Conservation (phyloP, 345 rosid species). For the Salix koriyanagi region DNA sequence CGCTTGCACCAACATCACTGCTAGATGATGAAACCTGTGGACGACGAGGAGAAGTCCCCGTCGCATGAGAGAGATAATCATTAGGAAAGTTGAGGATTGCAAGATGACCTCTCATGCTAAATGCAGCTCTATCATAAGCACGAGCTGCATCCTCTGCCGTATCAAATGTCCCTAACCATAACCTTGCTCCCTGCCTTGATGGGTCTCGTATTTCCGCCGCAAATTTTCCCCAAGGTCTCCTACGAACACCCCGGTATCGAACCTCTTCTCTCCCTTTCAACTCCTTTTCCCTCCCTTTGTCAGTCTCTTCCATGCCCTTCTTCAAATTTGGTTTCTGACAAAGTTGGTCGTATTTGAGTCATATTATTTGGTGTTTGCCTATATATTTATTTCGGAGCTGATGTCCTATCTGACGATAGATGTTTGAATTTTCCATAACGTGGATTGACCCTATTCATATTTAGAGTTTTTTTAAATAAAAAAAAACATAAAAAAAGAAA, state of each 20-base stretch:
- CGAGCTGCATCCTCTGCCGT: conserved; percentile 84
- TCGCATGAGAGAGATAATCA: conserved; percentile 47
- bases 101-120: conserved; percentile 63
- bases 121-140: conserved; percentile 83
- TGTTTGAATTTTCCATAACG: background rate
- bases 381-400: background rate
- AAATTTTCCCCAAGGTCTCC: conserved; percentile 85
- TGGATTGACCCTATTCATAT: background rate
- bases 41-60: conserved; percentile 25
- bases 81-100: conserved; percentile 79
- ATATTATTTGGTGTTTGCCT: background rate
- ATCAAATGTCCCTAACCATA: conserved; percentile 86
- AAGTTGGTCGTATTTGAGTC: background rate
- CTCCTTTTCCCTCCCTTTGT: conserved; percentile 6
- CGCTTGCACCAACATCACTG: background rate
- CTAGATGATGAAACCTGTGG: conserved; percentile 21
- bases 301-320: conserved; percentile 6
- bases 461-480: background rate
- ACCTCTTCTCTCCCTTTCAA: conserved; percentile 39
- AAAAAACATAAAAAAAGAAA: no score
- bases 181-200: conserved; percentile 57
- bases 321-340: background rate
- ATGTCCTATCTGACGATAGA: background rate
- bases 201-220: conserved; percentile 90
- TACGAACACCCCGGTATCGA: conserved; percentile 66